phyloP scores from a whole-genome alignment of 805 yeast genomes.

The Candida ascalaphidarum region DNA sequence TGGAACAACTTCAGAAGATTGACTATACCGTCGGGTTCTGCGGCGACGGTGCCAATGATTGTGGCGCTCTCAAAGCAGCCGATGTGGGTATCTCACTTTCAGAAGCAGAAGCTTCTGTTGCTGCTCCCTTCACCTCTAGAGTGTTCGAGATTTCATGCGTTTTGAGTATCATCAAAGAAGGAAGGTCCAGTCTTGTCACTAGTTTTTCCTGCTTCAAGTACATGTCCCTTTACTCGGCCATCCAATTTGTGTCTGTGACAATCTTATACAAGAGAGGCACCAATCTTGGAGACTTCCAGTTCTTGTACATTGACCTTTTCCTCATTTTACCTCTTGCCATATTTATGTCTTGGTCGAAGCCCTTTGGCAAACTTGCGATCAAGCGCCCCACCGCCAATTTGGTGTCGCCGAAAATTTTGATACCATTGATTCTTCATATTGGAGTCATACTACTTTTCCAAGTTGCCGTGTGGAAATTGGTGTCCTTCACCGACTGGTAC shows the following conservation, averaged over 20 bases:
- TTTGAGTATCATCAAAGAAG: conserved; percentile 83
- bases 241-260: conserved; percentile 84
- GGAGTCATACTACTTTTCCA: conserved; percentile 58
- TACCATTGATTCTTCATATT: conserved; percentile 78
- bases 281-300: conserved; percentile 94
- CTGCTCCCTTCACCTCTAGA: conserved; percentile 95
- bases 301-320: conserved; percentile 84
- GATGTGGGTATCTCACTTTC: conserved; percentile 94
- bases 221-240: conserved; percentile 95
- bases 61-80: conserved; percentile 97
- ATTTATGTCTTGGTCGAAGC: conserved; percentile 96
- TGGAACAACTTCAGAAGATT: conserved; percentile 71
- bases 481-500: conserved; percentile 65
- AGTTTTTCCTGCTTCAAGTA: conserved; percentile 95
- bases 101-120: conserved; percentile 97
- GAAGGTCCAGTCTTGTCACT: conserved; percentile 90
- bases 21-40: conserved; percentile 96
- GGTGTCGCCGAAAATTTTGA: conserved; percentile 78
- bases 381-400: conserved; percentile 93
- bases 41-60: conserved; percentile 99
- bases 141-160: conserved; percentile 90
- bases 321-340: conserved; percentile 91
- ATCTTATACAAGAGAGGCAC: conserved; percentile 82
- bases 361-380: conserved; percentile 47
- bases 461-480: conserved; percentile 53